Base-by-base conservation (phyloP, 345 rosid species). In the Boechera retrofracta region DNA sequence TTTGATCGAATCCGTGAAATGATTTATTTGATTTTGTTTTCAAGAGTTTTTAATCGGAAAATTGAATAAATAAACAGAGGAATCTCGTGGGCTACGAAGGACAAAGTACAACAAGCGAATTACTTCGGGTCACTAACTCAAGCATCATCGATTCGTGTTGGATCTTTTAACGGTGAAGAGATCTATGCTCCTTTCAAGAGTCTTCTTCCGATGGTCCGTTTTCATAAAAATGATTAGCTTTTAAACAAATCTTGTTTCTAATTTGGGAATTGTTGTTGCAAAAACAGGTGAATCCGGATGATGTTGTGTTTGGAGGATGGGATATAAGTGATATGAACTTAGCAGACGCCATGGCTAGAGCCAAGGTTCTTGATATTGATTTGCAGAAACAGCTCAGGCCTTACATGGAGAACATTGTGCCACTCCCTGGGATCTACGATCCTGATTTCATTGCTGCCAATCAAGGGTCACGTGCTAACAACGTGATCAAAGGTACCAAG, bases 61-160 rank as follows among this genome's bases (percentile, higher is more conserved):
- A 47, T 21, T 5, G 5, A 11, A 88, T 83, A 89, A 5, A 31
- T 7, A 28, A 8, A 21, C 83, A 91, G 98, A 81, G 98, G 97
- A 82, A 91, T 95, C 81, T 95, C 98, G n/a, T 95, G 99, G 99
- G 97, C 94, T 13, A 95, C 99, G 1, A 95, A 95, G 83, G 99
- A 95, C 84, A 95, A 88, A 49, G 96, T 95, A 67, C 99, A 95
- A 47, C 98, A 89, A 76, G 94, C 99, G 31, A 95, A 95, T 82
- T 95, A 92, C 81, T 95, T 95, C 36, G 98, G 98, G 7, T 95
- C 99, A 0, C 83, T 96, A 1, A 96, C 99, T 2, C 99, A 96
- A 79, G 98, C 98, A 32, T 96, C 98, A 21, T 66, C 92, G 8
- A 89, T 96, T 61, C 76, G 98, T 2, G 96, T 93, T 60, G 98